Percentiles rank a stretch among this genome's conserved stretches.
Evolutionary conservation across 768 basidiomycete genomes (phyloP).

Genomic region (Boletales sp.): DNA sequence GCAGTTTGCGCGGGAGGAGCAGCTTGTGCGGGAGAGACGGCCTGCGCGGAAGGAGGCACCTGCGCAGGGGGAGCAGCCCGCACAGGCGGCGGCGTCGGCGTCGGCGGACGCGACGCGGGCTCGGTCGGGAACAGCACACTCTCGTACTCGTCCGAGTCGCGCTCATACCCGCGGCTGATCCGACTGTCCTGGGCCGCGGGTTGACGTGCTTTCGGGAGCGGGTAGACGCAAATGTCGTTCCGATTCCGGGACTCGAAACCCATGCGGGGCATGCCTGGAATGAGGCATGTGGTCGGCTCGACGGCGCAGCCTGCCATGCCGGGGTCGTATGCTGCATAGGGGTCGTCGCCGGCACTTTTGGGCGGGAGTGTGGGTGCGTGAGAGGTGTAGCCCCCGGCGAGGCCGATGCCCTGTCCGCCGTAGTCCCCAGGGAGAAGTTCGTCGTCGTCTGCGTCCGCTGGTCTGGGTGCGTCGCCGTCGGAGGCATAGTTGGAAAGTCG

Average conservation of each 20-base stretch:
- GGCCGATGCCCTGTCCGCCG: slow-evolving; percentile 1
- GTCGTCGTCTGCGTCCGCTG: neutral
- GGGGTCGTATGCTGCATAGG: slow-evolving; percentile 18
- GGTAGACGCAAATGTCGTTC: no score
- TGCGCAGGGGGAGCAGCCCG: no score
- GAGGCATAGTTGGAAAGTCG: neutral
- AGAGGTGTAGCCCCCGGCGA: neutral
- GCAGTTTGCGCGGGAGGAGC: no score
- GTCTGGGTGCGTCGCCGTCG: neutral
- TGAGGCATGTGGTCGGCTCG: neutral
- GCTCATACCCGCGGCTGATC: slow-evolving; percentile 18
- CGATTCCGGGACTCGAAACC: neutral
- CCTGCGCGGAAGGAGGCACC: no score
- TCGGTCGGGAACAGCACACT: no score
- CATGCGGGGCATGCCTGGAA: slow-evolving; percentile 7
- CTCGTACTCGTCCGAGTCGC: slow-evolving; percentile 17
- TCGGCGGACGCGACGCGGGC: no score
- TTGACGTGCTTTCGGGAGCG: no score
- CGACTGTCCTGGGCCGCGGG: no score
- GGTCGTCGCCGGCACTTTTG: slow-evolving; percentile 2
- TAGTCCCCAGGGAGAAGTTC: slow-evolving; percentile 2
- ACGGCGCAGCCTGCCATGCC: slow-evolving; percentile 21
- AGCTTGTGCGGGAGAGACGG: no score
- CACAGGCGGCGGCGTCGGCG: neutral
- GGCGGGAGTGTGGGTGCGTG: neutral